Conservation (phyloP, 768 basidiomycete genomes). For the Rhizopogon vesiculosus region DNA sequence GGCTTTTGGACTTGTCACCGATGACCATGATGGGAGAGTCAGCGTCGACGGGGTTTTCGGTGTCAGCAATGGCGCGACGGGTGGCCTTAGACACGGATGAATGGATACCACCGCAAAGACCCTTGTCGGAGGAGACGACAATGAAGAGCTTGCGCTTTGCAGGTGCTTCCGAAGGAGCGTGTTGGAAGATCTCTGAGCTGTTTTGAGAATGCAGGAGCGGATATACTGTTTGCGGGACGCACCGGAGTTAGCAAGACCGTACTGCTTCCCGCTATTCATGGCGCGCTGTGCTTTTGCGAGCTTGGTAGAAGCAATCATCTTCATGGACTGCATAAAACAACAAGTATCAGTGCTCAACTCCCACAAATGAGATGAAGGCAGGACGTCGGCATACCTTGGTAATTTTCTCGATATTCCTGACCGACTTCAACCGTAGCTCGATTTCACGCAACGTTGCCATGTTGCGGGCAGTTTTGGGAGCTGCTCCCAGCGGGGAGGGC, state of each 20-base stretch:
- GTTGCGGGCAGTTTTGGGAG: slow-evolving; percentile 58
- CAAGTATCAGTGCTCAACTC: slow-evolving; percentile 2
- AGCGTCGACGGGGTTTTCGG: slow-evolving; percentile 42
- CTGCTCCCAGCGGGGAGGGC: slow-evolving; percentile 34
- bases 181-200: slow-evolving; percentile 77
- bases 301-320: slow-evolving; percentile 99
- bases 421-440: slow-evolving; percentile 93
- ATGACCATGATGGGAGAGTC: slow-evolving; percentile 79
- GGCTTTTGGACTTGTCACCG: slow-evolving; percentile 96
- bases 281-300: slow-evolving; percentile 93
- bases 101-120: slow-evolving; percentile 99
- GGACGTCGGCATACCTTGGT: slow-evolving; percentile 67
- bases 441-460: slow-evolving; percentile 99
- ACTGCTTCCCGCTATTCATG: slow-evolving; percentile 87
- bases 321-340: slow-evolving; percentile 70
- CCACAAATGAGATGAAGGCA: slow-evolving; percentile 8
- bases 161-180: slow-evolving; percentile 64
- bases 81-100: slow-evolving; percentile 92
- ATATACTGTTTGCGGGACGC: slow-evolving; percentile 12
- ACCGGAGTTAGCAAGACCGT: slow-evolving; percentile 92
- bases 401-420: slow-evolving; percentile 99
- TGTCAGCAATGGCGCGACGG: slow-evolving; percentile 61
- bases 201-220: not conserved
- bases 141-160: slow-evolving; percentile 83
- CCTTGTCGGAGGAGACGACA: slow-evolving; percentile 96